phyloP scores from a whole-genome alignment of 139 green algal genomes.

The Haematococcus lacustris region DNA sequence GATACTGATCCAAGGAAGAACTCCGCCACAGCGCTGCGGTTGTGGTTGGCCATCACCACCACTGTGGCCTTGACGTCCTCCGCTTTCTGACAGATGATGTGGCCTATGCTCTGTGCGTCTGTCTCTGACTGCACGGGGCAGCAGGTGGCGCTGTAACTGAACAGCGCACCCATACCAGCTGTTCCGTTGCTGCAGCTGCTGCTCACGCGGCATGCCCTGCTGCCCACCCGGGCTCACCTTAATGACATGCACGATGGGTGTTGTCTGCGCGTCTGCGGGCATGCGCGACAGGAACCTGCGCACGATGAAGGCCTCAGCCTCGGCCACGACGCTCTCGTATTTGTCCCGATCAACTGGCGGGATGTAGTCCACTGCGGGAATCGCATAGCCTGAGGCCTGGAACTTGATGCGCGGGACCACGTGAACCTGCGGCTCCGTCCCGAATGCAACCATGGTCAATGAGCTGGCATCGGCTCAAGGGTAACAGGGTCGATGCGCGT shows the following conservation, averaged over 20 bases:
- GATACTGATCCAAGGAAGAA: conserved; percentile 59
- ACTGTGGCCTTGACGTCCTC: conserved; percentile 46
- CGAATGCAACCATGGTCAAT: background rate
- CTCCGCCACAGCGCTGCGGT: conserved; percentile 31
- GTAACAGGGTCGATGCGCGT: no score
- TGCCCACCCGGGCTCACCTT: conserved; percentile 22
- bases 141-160: no score
- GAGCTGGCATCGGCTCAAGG: background rate
- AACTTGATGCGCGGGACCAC: conserved; percentile 10
- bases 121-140: conserved; percentile 30
- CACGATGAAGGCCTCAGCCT: conserved; percentile 35
- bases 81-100: conserved; percentile 56
- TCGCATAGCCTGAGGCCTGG: conserved; percentile 16
- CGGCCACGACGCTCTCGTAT: conserved; percentile 26
- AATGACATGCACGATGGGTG: conserved; percentile 41
- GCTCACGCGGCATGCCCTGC: no score
- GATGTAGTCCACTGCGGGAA: conserved; percentile 24
- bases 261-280: conserved; percentile 16
- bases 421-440: background rate
- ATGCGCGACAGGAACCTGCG: conserved; percentile 31
- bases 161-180: background rate
- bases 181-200: no score
- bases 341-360: conserved; percentile 31
- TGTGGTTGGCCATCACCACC: conserved; percentile 51
- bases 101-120: conserved; percentile 53